Base-by-base conservation (phyloP, 208 protist genomes). In the Acanthamoeba castellanii region DNA sequence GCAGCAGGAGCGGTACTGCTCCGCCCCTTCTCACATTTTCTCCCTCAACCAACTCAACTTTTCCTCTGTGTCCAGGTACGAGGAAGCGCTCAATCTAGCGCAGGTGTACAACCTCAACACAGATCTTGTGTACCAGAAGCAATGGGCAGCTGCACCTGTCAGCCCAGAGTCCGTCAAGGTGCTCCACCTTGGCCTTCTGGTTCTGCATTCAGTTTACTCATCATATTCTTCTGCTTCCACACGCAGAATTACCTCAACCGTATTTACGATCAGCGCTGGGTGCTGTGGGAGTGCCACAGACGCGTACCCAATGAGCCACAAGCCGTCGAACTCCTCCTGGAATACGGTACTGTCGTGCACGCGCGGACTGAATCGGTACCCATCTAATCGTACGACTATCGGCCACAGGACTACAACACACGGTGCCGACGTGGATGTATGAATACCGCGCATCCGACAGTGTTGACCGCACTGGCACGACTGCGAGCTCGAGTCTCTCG, bases 71-170 rank as follows among this genome's bases (percentile, higher is more conserved):
- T 18, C n/a, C 42, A 93, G 61, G 30, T 93, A 93, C 20, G 88
- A 93, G 22, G 88, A 93, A 55, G 88, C 88, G 37, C 88, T 93
- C 42, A 74, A 22, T 20, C n/a, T 93, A 32, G 88, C 88, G 37
- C 88, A 93, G 66, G 61, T 74, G 88, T 74, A 93, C 47, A 55
- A 55, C 32, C 34, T 93, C 5, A 74, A 93, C 88, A 93, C 88
- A 8, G 88, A 93, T 74, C 34, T 93, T 16, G 55, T 93, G n/a
- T 93, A 93, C 45, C 88, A 93, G n/a, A 93, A 93, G 37, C 88
- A 93, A 50, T 93, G 88, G 88, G 88, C 88, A 66, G 37, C 88
- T n/a, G 34, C 37, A 18, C 88, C 88, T 66, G 88, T 93, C 32
- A 74, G 55, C 11, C 27, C 72, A 0, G n/a, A 93, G 30, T 93